A percentile compares a stretch with the other conserved stretches of the same genome.
Conservation (phyloP, 306 rosid species). For the Lithocarpus polystachyus region DNA sequence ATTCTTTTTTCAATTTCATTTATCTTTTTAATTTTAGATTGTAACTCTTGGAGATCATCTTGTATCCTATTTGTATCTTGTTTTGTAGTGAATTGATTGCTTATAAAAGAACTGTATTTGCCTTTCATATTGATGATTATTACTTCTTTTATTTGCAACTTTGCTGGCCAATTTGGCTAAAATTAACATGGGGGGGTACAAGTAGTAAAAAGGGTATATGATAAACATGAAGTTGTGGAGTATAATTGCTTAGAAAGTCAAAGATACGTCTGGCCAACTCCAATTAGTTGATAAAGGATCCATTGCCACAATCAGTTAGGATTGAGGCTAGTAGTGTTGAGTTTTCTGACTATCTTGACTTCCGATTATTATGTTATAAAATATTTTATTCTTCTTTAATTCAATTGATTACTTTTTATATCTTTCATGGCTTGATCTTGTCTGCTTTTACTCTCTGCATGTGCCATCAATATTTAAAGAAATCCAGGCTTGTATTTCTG, state of each 20-base stretch:
- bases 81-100: too few species aligned
- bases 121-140: background rate
- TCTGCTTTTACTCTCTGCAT: conserved; percentile 6
- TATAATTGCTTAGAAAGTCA: background rate
- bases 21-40: too few species aligned
- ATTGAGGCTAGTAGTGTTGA: background rate
- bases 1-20: too few species aligned
- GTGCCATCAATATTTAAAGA: background rate
- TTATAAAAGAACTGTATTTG: background rate
- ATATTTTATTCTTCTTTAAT: too few species aligned
- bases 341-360: background rate
- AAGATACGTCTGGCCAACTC: background rate
- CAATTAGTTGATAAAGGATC: background rate
- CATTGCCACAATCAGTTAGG: background rate
- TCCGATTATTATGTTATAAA: background rate
- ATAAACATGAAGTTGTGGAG: background rate
- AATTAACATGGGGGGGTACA: background rate
- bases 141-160: background rate
- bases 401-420: background rate
- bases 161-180: background rate
- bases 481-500: background rate
- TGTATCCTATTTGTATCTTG: too few species aligned
- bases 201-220: background rate
- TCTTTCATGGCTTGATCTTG: background rate
- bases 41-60: too few species aligned